Conservation (phyloP, 225 moss, liverwort and hornwort genomes). For the Neckera pumila region DNA sequence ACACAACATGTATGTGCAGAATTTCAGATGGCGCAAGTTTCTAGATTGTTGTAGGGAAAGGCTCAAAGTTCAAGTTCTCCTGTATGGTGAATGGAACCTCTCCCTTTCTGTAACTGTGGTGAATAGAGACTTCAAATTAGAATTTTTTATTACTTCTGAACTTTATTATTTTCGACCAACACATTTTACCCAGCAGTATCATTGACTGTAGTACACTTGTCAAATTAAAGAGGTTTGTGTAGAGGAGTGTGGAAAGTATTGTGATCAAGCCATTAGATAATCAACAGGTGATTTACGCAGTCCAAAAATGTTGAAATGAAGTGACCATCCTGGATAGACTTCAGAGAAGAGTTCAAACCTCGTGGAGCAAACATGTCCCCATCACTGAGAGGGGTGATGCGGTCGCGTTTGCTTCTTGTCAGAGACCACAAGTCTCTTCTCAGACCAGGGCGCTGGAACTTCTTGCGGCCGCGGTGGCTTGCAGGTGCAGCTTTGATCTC, state of each 20-base stretch:
- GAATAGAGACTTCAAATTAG: not conserved
- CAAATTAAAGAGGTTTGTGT: not conserved
- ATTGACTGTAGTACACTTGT: not conserved
- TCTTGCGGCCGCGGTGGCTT: slow-evolving; percentile 30
- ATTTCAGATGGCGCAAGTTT: not conserved
- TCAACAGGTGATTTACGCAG: not conserved
- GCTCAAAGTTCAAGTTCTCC: not conserved
- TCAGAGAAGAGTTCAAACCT: not conserved
- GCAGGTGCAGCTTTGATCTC: slow-evolving; percentile 40
- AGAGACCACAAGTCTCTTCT: slow-evolving; percentile 29
- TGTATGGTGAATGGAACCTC: not conserved
- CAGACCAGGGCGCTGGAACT: slow-evolving; percentile 20
- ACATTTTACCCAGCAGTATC: too few species aligned
- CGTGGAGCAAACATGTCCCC: slow-evolving; percentile 27
- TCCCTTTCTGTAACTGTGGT: not conserved
- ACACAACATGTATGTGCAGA: not conserved
- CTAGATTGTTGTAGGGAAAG: not conserved
- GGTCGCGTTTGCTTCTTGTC: slow-evolving; percentile 29
- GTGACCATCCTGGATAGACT: not conserved
- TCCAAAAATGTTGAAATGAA: not conserved
- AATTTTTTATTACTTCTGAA: not conserved
- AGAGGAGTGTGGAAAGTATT: not conserved
- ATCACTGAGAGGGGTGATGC: slow-evolving; percentile 31
- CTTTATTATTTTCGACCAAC: not conserved
- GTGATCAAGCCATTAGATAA: not conserved